phyloP scores from a whole-genome alignment of 202 grass and related monocot genomes.

The Elaeis oleifera region DNA sequence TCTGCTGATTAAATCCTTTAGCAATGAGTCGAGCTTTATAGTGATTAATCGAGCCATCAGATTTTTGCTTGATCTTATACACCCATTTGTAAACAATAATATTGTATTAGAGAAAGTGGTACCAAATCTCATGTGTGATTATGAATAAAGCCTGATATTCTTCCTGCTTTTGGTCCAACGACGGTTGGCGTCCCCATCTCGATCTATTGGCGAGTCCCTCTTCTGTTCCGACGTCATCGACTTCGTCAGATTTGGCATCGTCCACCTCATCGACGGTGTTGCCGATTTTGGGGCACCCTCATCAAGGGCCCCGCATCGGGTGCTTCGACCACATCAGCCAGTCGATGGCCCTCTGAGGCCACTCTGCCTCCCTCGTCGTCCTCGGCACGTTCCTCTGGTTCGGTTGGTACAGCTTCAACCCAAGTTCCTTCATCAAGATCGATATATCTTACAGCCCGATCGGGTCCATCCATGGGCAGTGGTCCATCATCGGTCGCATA shows the following conservation, averaged over 20 bases:
- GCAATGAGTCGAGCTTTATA: too few relatives aligned
- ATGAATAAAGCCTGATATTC: too few relatives aligned
- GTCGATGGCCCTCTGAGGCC: slow-evolving; percentile 66
- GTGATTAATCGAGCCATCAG: too few relatives aligned
- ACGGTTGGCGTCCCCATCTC: slow-evolving; percentile 59
- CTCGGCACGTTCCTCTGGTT: slow-evolving; percentile 96
- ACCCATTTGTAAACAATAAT: too few relatives aligned
- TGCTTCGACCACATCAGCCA: slow-evolving; percentile 68
- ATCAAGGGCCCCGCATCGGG: slow-evolving; percentile 81
- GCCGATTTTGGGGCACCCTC: slow-evolving; percentile 73
- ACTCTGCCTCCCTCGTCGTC: slow-evolving; percentile 86
- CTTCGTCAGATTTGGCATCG: slow-evolving; percentile 86
- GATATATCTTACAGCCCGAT: slow-evolving; percentile 62
- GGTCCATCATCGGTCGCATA: slow-evolving; percentile 83
- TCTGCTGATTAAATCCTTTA: too few relatives aligned
- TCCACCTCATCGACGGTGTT: slow-evolving; percentile 83
- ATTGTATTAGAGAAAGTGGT: too few relatives aligned
- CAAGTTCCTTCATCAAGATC: slow-evolving; percentile 74
- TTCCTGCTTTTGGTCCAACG: slow-evolving; percentile 65
- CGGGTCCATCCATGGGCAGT: slow-evolving; percentile 65
- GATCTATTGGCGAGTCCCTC: slow-evolving; percentile 31
- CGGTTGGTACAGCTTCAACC: slow-evolving; percentile 96
- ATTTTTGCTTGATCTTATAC: too few relatives aligned
- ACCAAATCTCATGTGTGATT: too few relatives aligned
- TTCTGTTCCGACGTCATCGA: slow-evolving; percentile 87